Evolutionary conservation across 345 rosid genomes (phyloP), one percentile per base, ranked within the genome.

Genomic region (Punica granatum): DNA sequence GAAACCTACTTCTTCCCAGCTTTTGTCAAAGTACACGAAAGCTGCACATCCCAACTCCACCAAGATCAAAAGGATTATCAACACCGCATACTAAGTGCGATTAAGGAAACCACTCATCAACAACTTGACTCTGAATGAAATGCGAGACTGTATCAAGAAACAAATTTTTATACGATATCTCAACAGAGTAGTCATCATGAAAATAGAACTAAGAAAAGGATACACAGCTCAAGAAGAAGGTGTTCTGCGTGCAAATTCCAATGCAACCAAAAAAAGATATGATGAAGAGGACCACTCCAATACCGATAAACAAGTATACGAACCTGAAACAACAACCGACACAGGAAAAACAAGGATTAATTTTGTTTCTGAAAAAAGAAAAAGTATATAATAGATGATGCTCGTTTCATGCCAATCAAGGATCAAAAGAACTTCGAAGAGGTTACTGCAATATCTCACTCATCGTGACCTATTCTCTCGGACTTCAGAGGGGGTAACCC

Each of bases 171-270:
- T 41, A 41, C 14, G 44, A 41, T 41, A 11, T 41, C 14, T 41
- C 44, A 4, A 11, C 44, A 53, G 30, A 11, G 30, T 16, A 53
- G 59, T 8, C 30, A 36, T 15, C 62, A 31, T 26, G 23, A 37
- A 62, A 51, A 16, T 63, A 34, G 25, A 26, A 18, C 34, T 37
- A 25, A 30, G 25, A 60, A 66, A 9, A 86, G 98, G 99, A 94
- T 94, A 94, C 99, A 77, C 90, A 94, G 77, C 82, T 68, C 82
- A 94, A 77, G 85, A 96, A 94, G 87, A 95, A 94, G 51, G 85
- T 82, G 23, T 82, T 94, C 74, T 90, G 72, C 15, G 96, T 78
- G 61, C 78, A 71, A 72, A 84, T 77, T 73, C 96, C 96, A 63
- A 88, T 66, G 68, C 98, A 94, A 59, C 99, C 99, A 77, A 88